Conservation (phyloP, 306 rosid genomes). For the Cicer pinnatifidum region DNA sequence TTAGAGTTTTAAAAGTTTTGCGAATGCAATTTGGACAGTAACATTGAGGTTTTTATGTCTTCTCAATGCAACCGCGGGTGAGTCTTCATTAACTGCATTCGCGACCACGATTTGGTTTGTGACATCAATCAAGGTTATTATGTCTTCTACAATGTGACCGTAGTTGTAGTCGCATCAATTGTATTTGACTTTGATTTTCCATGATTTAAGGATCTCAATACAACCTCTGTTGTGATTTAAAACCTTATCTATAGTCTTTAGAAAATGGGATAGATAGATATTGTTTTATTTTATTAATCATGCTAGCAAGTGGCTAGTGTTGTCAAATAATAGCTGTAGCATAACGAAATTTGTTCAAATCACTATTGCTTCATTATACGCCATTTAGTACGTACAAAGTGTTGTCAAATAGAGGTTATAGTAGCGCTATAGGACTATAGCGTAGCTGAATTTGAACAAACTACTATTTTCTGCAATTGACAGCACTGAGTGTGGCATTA, state of each 20-base stretch:
- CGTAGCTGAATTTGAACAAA: too few relatives aligned
- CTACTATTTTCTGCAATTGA: too few relatives aligned
- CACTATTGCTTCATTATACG: too few relatives aligned
- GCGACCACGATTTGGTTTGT: neutral
- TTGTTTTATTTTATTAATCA: neutral
- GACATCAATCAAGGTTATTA: neutral
- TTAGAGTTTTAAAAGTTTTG: neutral
- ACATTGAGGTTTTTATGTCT: neutral
- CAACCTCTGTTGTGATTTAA: neutral
- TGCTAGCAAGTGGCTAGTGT: neutral
- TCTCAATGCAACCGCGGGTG: neutral
- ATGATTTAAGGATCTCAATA: neutral
- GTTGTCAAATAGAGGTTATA: too few relatives aligned
- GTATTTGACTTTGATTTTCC: neutral
- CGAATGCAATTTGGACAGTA: neutral
- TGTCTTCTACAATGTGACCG: neutral
- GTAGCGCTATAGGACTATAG: too few relatives aligned
- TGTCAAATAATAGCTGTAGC: too few relatives aligned
- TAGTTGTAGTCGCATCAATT: neutral
- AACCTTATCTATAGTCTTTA: neutral
- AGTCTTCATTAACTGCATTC: neutral
- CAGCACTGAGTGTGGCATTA: neutral
- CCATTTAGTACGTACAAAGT: too few relatives aligned
- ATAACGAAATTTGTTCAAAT: too few relatives aligned
- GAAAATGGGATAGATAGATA: constrained; percentile 1